A percentile compares a stretch with the other conserved stretches of the same genome.
phyloP scores from a whole-genome alignment of 1,284 basidiomycete genomes.

The Pyrrhoderma lamaoense region DNA sequence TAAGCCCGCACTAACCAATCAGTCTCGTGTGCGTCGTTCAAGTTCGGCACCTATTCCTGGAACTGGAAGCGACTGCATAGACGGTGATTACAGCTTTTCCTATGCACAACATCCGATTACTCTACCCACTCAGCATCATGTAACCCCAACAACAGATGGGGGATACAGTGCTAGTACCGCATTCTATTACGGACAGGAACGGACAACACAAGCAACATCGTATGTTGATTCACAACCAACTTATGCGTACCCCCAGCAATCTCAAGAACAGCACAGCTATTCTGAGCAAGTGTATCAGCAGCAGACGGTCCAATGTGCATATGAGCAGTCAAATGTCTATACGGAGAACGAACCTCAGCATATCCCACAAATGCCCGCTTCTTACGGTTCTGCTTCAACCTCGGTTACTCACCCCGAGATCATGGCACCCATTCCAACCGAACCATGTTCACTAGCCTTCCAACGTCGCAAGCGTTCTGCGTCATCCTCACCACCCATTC shows the following conservation, averaged over 20 bases:
- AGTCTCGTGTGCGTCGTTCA: conserved; percentile 28
- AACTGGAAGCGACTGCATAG: no score
- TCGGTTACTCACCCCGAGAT: background rate
- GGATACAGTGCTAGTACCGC: background rate
- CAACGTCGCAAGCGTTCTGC: conserved; percentile 15
- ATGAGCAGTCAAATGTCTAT: conserved; percentile 18
- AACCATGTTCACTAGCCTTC: background rate
- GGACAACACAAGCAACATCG: conserved; percentile 18
- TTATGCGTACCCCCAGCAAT: conserved; percentile 17
- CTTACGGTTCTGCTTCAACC: background rate
- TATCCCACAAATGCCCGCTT: background rate
- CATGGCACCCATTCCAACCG: background rate
- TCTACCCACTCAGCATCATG: background rate
- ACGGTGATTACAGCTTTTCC: no score
- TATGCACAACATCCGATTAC: background rate
- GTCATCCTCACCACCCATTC: conserved; percentile 10
- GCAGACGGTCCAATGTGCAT: conserved; percentile 16
- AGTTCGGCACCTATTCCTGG: conserved; percentile 37
- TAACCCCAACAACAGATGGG: background rate
- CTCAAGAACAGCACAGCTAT: background rate
- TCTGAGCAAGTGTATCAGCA: no score
- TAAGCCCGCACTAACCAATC: background rate
- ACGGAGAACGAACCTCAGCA: background rate
- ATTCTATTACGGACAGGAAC: background rate
- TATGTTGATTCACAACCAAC: no score